These are phyloP conservation scores for Butyriboletus loyo DNA, from an alignment of 768 basidiomycete genomes.

Conservation along the genomic window DNA sequence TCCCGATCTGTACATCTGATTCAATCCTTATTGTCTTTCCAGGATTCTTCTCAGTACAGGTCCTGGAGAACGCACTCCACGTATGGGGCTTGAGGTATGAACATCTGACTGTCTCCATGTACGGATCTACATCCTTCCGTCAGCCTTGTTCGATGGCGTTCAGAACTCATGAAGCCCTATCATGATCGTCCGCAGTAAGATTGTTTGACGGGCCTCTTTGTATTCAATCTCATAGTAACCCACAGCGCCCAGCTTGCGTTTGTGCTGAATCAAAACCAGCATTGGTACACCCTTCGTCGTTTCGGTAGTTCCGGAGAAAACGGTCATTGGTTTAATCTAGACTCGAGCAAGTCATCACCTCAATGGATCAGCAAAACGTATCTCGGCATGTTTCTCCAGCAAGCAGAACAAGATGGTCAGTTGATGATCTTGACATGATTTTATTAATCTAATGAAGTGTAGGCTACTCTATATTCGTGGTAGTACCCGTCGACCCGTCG, in stretches of 20 bases:
- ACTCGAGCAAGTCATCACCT: slow-evolving; percentile 67
- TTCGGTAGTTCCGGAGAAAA: slow-evolving; percentile 57
- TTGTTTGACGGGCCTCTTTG: not conserved
- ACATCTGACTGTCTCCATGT: slow-evolving; percentile 1
- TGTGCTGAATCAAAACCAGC: slow-evolving; percentile 80
- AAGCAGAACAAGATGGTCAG: slow-evolving; percentile 81
- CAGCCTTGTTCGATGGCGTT: slow-evolving; percentile 78
- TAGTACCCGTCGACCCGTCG: slow-evolving; percentile 59
- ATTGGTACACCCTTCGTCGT: slow-evolving; percentile 86
- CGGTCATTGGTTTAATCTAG: slow-evolving; percentile 87
- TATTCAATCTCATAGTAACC: slow-evolving; percentile 6
- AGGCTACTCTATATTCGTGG: slow-evolving; percentile 84
- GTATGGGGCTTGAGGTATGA: slow-evolving; percentile 80
- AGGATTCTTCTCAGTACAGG: slow-evolving; percentile 94
- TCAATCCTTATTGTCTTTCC: not conserved
- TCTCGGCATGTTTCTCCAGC: slow-evolving; percentile 81
- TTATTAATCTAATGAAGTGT: slow-evolving; percentile 10
- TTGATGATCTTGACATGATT: not conserved
- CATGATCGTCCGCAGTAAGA: slow-evolving; percentile 76
- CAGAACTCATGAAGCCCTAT: slow-evolving; percentile 74
- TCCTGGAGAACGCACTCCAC: slow-evolving; percentile 77
- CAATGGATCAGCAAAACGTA: slow-evolving; percentile 85
- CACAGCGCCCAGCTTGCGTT: slow-evolving; percentile 78
- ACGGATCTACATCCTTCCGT: slow-evolving; percentile 2
- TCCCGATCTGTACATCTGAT: not conserved